These are phyloP conservation scores for Aspergillus amoenus DNA, from an alignment of 2,329 filamentous ascomycete genomes.

Conservation along the genomic window DNA sequence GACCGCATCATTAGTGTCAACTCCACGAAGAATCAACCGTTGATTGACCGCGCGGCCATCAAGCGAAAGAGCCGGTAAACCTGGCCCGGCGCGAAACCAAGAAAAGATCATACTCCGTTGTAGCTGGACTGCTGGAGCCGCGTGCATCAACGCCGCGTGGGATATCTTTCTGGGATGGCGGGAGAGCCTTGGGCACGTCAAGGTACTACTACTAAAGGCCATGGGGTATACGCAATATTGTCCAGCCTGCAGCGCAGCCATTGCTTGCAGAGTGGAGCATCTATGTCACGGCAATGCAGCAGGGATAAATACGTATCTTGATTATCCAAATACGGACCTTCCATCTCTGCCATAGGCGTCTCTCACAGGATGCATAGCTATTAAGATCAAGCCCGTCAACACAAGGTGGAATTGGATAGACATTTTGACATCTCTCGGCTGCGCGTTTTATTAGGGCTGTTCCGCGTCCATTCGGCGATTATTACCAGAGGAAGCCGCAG, in stretches of 20 bases:
- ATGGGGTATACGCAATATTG: neutral
- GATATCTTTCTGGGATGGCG: constrained; percentile 14
- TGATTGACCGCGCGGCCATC: neutral
- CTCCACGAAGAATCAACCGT: neutral
- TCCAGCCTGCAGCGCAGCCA: neutral
- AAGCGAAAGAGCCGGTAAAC: neutral
- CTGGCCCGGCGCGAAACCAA: neutral
- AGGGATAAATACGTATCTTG: neutral
- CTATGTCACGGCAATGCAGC: neutral
- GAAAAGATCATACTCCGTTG: neutral
- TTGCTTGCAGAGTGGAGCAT: neutral
- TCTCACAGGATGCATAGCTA: neutral
- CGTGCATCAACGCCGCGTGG: neutral
- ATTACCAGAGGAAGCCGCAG: neutral
- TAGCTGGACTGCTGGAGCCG: neutral
- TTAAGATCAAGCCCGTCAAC: neutral
- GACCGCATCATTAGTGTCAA: neutral
- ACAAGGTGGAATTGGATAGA: neutral
- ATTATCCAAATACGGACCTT: neutral
- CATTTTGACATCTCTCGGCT: neutral
- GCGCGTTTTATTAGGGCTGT: neutral
- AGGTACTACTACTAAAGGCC: neutral
- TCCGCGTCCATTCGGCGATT: neutral
- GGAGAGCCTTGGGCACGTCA: constrained; percentile 17
- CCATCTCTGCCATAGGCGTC: neutral